A percentile compares a stretch with the other conserved stretches of the same genome.
Conservation (phyloP, 83 land plant species). For the Larix sibirica region DNA sequence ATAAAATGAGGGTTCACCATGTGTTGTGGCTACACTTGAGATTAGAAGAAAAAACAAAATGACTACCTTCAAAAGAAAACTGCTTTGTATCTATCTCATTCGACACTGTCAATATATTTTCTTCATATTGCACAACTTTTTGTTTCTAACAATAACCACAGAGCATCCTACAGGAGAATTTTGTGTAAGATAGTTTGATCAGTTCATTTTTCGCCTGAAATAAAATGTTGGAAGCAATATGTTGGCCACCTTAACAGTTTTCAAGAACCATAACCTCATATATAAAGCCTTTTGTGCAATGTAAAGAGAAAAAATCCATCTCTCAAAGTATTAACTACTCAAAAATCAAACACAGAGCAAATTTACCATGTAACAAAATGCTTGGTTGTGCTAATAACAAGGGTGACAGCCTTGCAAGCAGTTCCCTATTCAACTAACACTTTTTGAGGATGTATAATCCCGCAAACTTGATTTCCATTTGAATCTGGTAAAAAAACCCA, state of each 20-base stretch:
- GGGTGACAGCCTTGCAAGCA: no score
- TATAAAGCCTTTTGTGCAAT: no score
- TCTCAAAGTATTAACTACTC: not conserved
- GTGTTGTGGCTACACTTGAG: no score
- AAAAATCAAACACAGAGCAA: not conserved
- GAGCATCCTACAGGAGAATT: not conserved
- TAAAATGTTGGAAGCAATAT: not conserved
- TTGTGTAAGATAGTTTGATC: not conserved
- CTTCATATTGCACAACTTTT: not conserved
- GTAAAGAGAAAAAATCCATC: not conserved
- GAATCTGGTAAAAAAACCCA: no score
- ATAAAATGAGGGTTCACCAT: no score
- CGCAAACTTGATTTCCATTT: no score
- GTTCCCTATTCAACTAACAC: no score
- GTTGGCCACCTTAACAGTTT: no score
- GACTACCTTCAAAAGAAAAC: not conserved
- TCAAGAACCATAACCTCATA: no score
- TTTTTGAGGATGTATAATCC: no score
- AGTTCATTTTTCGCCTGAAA: not conserved
- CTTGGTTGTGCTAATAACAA: not conserved
- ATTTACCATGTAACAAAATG: constrained; percentile 9
- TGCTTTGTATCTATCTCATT: no score
- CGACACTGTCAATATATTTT: not conserved
- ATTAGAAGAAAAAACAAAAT: not conserved
- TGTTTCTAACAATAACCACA: not conserved